phyloP scores from a whole-genome alignment of 1,284 basidiomycete species.

The Irpex lacteus region DNA sequence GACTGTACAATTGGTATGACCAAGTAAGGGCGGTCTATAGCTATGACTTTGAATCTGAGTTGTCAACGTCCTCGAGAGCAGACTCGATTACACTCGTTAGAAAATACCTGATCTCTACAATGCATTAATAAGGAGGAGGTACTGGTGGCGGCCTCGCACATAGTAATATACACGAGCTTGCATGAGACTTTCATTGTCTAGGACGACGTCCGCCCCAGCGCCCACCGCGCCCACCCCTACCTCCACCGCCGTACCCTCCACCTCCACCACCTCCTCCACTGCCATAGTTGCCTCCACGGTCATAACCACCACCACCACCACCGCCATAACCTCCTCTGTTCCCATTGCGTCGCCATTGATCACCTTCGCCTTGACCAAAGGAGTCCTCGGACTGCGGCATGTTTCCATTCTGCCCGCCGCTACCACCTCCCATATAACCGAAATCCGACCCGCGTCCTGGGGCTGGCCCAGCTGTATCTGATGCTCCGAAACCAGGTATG shows the following conservation, averaged over 20 bases:
- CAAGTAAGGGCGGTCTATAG: too few species aligned
- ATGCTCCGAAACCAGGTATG: slow-evolving; percentile 26
- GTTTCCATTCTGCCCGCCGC: slow-evolving; percentile 36
- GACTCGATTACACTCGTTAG: too few species aligned
- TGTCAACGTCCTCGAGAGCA: too few species aligned
- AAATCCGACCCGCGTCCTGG: slow-evolving; percentile 7
- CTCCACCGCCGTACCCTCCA: slow-evolving; percentile 20
- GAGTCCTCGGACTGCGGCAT: slow-evolving; percentile 38
- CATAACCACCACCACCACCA: slow-evolving; percentile 22
- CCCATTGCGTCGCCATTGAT: slow-evolving; percentile 18
- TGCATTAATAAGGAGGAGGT: neutral
- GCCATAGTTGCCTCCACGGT: slow-evolving; percentile 20
- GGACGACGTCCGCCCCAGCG: slow-evolving; percentile 17
- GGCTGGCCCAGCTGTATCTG: slow-evolving; percentile 8
- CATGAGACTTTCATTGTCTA: neutral
- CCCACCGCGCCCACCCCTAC: slow-evolving; percentile 21
- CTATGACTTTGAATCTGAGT: too few species aligned
- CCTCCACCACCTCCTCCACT: slow-evolving; percentile 25
- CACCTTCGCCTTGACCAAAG: slow-evolving; percentile 32
- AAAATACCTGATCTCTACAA: neutral
- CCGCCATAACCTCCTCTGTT: slow-evolving; percentile 16
- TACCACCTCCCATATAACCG: slow-evolving; percentile 28
- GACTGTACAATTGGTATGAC: too few species aligned
- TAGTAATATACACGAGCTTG: neutral
- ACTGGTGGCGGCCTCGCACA: neutral